A percentile compares a stretch with the other conserved stretches of the same genome.
Conservation (phyloP, 2,329 filamentous ascomycete species). For the Clathrospora elynae region DNA sequence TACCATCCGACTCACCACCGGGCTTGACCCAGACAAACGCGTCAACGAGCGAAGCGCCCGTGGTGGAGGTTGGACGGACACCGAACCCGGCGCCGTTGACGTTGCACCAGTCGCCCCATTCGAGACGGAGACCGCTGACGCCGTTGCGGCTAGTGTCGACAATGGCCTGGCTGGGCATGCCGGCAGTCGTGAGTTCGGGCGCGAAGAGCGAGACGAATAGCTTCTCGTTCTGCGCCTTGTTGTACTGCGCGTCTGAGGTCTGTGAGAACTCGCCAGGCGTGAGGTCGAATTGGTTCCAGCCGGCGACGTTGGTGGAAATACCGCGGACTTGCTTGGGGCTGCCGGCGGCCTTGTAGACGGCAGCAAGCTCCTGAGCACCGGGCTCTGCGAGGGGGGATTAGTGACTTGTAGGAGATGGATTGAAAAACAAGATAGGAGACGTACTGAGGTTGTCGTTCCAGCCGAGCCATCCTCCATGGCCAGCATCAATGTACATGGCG, state of each 20-base stretch:
- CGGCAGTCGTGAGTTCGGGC: constrained; percentile 54
- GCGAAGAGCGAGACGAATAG: constrained; percentile 58
- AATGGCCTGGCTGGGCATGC: constrained; percentile 62
- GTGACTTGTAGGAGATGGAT: not conserved
- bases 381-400: constrained; percentile 41
- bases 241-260: constrained; percentile 43
- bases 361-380: constrained; percentile 57
- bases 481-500: constrained; percentile 68
- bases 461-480: constrained; percentile 69
- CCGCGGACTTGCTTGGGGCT: constrained; percentile 58
- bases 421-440: constrained; percentile 8
- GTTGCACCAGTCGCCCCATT: constrained; percentile 73
- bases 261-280: constrained; percentile 48
- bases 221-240: constrained; percentile 59
- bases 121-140: constrained; percentile 52
- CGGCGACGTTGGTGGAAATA: constrained; percentile 62
- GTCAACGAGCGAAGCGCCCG: constrained; percentile 63
- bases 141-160: constrained; percentile 65
- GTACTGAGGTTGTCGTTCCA: constrained; percentile 64
- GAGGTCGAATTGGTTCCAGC: constrained; percentile 62
- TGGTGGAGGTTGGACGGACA: constrained; percentile 62
- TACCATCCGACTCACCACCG: constrained; percentile 62
- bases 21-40: constrained; percentile 76
- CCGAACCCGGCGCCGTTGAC: constrained; percentile 68
- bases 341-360: constrained; percentile 56